Evolutionary conservation across 202 grass and related monocot genomes (phyloP), one percentile per base, ranked within the genome.

Genomic region (Brachypodium distachyon): DNA sequence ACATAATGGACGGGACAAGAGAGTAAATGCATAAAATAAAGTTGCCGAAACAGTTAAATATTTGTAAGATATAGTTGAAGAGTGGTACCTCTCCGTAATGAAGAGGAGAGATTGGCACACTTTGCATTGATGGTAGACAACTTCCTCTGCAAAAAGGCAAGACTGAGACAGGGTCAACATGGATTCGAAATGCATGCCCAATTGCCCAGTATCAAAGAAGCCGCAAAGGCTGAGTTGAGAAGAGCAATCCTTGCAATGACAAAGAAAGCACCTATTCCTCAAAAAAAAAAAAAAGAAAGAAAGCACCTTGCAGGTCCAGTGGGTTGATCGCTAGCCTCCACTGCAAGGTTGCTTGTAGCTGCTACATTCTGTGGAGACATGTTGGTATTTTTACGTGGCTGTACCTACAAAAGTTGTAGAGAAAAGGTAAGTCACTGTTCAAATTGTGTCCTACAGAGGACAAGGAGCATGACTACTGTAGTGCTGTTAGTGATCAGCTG

Each of bases 231-330:
- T 77, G 7, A 67, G 63, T 4, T 44, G 13, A 44, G 53, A 42
- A 55, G 1, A 73, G 22, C 12, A 41, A 56, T 41, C 8, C 22
- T 56, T 56, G 49, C 32, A 39, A 26, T 26, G 31, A 48, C 4
- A 62, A 78, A n/a, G 17, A 63, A 77, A 77, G 60, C 46, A 78
- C 75, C 75, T 66, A n/a, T n/a, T n/a, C n/a, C n/a, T n/a, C n/a
- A n/a, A n/a, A n/a, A n/a, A n/a, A n/a, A n/a, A n/a, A n/a, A n/a
- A n/a, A n/a, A n/a, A n/a, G n/a, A 62, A 78, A n/a, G 17, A 63
- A 77, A 77, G 60, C 46, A 78, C 75, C 75, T 66, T 53, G 75
- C 47, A 53, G 25, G 46, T 9, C 46, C 59, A 78, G 33, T 19
- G 13, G 10, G 32, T 29, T 3, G 60, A 39, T 66, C 16, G 52